Evolutionary conservation across 2,329 filamentous ascomycete genomes (phyloP).

Genomic region (Clarireedia sp.): DNA sequence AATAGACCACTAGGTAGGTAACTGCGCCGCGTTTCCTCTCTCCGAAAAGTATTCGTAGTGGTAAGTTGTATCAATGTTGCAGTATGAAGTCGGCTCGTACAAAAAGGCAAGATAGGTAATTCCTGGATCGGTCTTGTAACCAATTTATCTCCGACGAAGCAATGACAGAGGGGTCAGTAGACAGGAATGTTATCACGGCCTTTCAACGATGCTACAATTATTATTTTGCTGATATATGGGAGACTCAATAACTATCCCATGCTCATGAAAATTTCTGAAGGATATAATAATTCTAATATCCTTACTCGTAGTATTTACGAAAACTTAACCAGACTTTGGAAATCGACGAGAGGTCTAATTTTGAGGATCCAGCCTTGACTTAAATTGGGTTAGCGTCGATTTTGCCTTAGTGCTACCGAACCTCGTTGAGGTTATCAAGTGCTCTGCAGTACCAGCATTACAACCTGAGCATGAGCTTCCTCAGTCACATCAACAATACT

Average conservation of each 20-base stretch:
- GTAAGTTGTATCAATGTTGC: neutral
- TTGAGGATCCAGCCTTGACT: neutral
- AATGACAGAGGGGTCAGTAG: neutral
- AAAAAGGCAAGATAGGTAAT: neutral
- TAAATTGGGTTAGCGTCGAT: conserved; percentile 1
- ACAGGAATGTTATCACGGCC: neutral
- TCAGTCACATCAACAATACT: conserved; percentile 11
- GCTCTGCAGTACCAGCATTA: neutral
- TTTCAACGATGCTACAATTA: neutral
- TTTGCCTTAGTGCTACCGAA: conserved; percentile 1
- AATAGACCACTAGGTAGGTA: neutral
- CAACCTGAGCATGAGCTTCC: conserved; percentile 15
- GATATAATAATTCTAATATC: too few species aligned
- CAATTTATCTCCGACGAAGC: conserved; percentile 6
- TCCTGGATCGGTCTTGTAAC: conserved; percentile 1
- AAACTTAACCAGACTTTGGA: too few species aligned
- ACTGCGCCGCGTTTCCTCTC: neutral
- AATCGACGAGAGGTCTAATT: too few species aligned
- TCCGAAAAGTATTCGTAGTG: neutral
- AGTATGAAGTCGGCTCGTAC: neutral
- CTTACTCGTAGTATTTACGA: too few species aligned
- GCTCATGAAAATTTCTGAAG: too few species aligned
- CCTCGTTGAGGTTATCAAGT: conserved; percentile 3
- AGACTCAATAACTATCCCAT: too few species aligned
- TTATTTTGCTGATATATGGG: too few species aligned